phyloP scores from a whole-genome alignment of 2,329 filamentous ascomycete species.

The Neofusicoccum laricinum region DNA sequence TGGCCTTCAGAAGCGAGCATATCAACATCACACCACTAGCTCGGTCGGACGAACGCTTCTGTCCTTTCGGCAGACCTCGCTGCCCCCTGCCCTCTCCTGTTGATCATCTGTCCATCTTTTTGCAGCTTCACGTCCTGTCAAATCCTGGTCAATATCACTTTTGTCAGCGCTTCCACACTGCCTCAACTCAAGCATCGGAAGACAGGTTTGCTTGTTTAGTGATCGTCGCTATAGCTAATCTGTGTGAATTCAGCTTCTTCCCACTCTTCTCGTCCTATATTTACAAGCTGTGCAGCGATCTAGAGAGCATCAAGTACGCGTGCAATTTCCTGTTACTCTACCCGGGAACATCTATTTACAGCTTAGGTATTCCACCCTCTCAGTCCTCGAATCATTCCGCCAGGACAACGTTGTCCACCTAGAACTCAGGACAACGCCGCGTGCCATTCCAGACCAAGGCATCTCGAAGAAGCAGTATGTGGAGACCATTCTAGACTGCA shows the following conservation, averaged over 20 bases:
- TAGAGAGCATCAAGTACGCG: conserved; percentile 57
- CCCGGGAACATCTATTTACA: background rate
- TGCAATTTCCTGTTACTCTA: conserved; percentile 27
- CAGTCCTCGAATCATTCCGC: conserved; percentile 59
- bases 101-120: background rate
- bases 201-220: background rate
- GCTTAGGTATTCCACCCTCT: conserved; percentile 60
- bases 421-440: conserved; percentile 77
- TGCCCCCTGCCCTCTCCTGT: background rate
- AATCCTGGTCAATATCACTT: too few species aligned
- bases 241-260: conserved; percentile 58
- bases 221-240: background rate
- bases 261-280: conserved; percentile 76
- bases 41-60: background rate
- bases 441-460: conserved; percentile 53
- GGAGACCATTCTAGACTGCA: conserved; percentile 61
- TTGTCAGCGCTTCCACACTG: too few species aligned
- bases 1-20: background rate
- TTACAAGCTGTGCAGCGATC: conserved; percentile 68
- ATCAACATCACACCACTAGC: background rate
- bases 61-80: background rate
- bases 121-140: too few species aligned
- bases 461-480: conserved; percentile 66
- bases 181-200: background rate
- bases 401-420: conserved; percentile 72